Base-by-base conservation (phyloP, 352 stramenopile genomes). In the Thalassiosira exigua region DNA sequence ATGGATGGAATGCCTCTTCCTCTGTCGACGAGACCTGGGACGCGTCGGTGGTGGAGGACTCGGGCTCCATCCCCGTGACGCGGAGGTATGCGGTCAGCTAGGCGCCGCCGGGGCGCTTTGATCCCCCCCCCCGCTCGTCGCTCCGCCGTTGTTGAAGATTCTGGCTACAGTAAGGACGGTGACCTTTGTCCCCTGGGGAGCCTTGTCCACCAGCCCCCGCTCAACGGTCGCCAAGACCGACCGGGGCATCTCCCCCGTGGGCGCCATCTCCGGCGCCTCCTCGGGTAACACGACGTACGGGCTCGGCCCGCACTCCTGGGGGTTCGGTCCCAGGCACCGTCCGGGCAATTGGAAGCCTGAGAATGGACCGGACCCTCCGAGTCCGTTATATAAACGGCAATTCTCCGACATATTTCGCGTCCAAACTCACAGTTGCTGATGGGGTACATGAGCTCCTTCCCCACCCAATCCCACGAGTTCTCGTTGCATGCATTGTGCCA, bases 221-320 rank as follows among this genome's bases (percentile, higher is more conserved):
- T 99, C 97, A 0, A 96, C 92, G 24, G 97, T 93, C n/a, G 99
- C 81, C 39, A 98, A 85, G 30, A 99, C 89, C 67, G 96, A 97
- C 26, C 97, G 91, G 17, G 97, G 97, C 97, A 99, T 99, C 82
- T 99, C 97, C 26, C 97, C 97, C 2, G 97, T 99, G 0, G 97
- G 97, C 4, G 99, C 97, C 14, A 97, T 95, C 75, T 99, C 97
- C 87, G 97, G 84, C 89, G 96, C 75, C 76, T 94, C 89, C 79
- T 99, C 97, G 0, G 97, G 95, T 22, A 98, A 69, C 1, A 99
- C 94, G 2, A 95, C 86, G 82, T 98, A 99, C 24, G 96, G 97
- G 65, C 58, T 79, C 21, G 70, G 70, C 19, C 87, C 87, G 72
- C 88, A 94, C 62, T 93, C 77, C 27, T 73, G 54, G 27, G 82